Evolutionary conservation across 345 rosid genomes (phyloP), one percentile per base, ranked within the genome.

Genomic region (Cardiospermum halicacabum): DNA sequence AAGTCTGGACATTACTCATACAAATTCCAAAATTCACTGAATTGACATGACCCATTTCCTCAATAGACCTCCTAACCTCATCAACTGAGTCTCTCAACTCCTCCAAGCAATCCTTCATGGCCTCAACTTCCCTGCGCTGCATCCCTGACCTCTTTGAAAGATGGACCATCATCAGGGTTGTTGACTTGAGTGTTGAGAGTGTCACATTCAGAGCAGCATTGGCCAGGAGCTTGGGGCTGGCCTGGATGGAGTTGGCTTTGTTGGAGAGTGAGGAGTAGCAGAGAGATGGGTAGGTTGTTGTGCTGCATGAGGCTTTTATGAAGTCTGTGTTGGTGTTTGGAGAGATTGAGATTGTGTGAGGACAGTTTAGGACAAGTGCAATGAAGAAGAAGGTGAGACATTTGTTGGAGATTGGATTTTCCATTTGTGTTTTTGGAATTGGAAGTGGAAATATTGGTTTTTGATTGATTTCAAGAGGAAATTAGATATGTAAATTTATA

Each of bases 101-200:
- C 74, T 85, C 90, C 9, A 87, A 60, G 48, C 98, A 92, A 61
- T 87, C 98, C 42, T 63, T 50, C 86, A 85, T 77, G 62, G 95
- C 89, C 19, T 36, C 65, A 7, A 50, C 80, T 75, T 84, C 95
- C 60, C 71, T 69, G 0, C 83, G 88, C 18, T 59, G 75, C 73
- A 84, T 67, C 53, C 78, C 77, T 1, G 66, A 75, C 48, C 34
- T 72, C 9, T 42, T 69, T 11, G 92, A 81, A 36, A 92, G 71
- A 58, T 72, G 77, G 6, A 31, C 36, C 92, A 87, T 80, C 72
- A 48, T 24, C 45, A 48, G 32, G 12, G 84, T 77, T 0, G 83
- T 78, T 18, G 80, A 68, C 40, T 67, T 80, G 25, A 88, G 81
- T 0, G 77, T 58, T 3, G 74, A 48, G 26, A 92, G 64, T 48